Conservation (phyloP, 306 rosid genomes). For the Betula pendula region DNA sequence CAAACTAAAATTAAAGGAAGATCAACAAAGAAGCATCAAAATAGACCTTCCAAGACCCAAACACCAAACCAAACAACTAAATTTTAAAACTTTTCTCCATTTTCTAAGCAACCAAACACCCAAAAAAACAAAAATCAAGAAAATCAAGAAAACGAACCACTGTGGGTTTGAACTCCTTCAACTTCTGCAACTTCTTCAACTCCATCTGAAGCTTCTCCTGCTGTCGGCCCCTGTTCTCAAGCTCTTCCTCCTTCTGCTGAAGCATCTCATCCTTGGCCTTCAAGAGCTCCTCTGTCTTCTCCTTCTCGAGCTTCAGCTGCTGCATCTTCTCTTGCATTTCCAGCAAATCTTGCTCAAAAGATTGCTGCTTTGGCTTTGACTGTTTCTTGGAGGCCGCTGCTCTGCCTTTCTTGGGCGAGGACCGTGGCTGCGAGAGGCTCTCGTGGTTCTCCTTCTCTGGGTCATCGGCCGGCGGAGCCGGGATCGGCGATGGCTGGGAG, state of each 20-base stretch:
- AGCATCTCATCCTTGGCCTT: constrained; percentile 72
- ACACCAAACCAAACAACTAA: neutral
- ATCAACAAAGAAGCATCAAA: neutral
- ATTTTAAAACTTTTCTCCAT: neutral
- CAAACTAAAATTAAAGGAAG: neutral
- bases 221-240: constrained; percentile 47
- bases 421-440: constrained; percentile 39
- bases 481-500: constrained; percentile 22
- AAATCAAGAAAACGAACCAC: constrained; percentile 45
- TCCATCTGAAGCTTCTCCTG: constrained; percentile 79
- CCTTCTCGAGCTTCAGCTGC: constrained; percentile 67
- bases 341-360: constrained; percentile 67
- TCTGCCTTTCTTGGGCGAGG: constrained; percentile 48
- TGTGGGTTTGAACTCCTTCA: constrained; percentile 88
- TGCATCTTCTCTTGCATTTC: constrained; percentile 79
- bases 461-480: constrained; percentile 4
- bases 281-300: constrained; percentile 75
- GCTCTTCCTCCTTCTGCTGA: constrained; percentile 75
- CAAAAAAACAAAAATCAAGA: neutral
- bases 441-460: constrained; percentile 45
- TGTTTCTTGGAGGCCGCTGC: constrained; percentile 58
- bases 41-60: neutral
- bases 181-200: constrained; percentile 74
- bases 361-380: constrained; percentile 31
- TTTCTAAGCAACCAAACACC: neutral